phyloP scores from a whole-genome alignment of 1,284 basidiomycete species.

The Fomitiporia mediterranea region DNA sequence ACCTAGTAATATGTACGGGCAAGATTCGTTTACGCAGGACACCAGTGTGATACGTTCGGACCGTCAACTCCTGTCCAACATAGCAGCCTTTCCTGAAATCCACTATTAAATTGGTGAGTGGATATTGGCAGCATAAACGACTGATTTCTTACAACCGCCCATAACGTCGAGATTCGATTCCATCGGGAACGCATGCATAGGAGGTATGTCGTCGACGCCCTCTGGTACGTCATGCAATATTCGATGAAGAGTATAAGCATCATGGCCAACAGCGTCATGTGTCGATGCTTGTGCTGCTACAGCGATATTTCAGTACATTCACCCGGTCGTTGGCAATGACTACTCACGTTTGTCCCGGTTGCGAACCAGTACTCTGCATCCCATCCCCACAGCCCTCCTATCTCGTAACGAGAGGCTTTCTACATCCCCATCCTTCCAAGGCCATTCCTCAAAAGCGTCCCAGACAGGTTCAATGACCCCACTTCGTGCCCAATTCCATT shows the following conservation, averaged over 20 bases:
- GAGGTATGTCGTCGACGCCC: conserved; percentile 73
- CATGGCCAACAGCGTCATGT: conserved; percentile 47
- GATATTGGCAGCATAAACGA: too few relatives aligned
- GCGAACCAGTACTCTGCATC: conserved; percentile 60
- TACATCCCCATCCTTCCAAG: conserved; percentile 50
- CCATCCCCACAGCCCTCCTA: conserved; percentile 74
- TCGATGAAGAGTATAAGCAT: conserved; percentile 75
- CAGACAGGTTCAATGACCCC: conserved; percentile 68
- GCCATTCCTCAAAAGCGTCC: conserved; percentile 43
- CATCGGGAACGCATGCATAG: conserved; percentile 81
- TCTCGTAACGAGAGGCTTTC: conserved; percentile 53
- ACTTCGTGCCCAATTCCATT: conserved; percentile 57
- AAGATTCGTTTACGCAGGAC: conserved; percentile 88
- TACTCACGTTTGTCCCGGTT: conserved; percentile 72
- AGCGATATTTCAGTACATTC: neutral
- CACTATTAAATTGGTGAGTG: conserved; percentile 47
- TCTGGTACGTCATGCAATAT: conserved; percentile 87
- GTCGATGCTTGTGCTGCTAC: conserved; percentile 51
- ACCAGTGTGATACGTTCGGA: conserved; percentile 94
- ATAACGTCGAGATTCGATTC: conserved; percentile 93
- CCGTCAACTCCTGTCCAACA: conserved; percentile 95
- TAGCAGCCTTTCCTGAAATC: conserved; percentile 99
- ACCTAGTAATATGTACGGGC: conserved; percentile 54
- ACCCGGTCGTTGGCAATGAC: conserved; percentile 2
- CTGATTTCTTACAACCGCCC: conserved; percentile 78